Evolutionary conservation across 2,329 filamentous ascomycete species (phyloP).

Genomic region (Diaporthe citri): DNA sequence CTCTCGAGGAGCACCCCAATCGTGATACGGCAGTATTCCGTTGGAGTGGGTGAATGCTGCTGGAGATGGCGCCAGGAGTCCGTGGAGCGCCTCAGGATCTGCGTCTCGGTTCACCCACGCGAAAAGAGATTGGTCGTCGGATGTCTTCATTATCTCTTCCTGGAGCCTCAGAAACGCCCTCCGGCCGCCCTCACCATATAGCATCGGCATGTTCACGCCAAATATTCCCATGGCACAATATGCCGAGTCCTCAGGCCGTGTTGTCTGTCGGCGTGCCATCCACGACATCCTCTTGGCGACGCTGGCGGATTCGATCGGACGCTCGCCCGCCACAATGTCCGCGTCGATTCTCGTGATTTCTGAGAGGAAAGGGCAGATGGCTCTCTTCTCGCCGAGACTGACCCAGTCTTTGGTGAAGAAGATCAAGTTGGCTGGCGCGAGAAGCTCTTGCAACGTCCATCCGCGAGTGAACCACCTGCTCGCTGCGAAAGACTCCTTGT

Average conservation of each 20-base stretch:
- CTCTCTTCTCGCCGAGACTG: slow-evolving; percentile 25
- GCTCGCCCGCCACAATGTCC: slow-evolving; percentile 37
- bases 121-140: slow-evolving; percentile 28
- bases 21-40: slow-evolving; percentile 48
- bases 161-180: slow-evolving; percentile 22
- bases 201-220: not conserved
- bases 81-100: slow-evolving; percentile 46
- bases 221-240: slow-evolving; percentile 28
- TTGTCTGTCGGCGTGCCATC: slow-evolving; percentile 18
- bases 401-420: slow-evolving; percentile 42
- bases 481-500: slow-evolving; percentile 5
- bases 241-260: slow-evolving; percentile 17
- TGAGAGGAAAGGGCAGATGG: slow-evolving; percentile 14
- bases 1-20: slow-evolving; percentile 48
- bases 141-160: slow-evolving; percentile 29
- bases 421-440: slow-evolving; percentile 38
- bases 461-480: slow-evolving; percentile 35
- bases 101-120: slow-evolving; percentile 32
- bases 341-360: slow-evolving; percentile 24
- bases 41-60: slow-evolving; percentile 54
- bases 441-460: slow-evolving; percentile 40
- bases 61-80: slow-evolving; percentile 61
- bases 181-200: slow-evolving; percentile 29
- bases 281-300: slow-evolving; percentile 21
- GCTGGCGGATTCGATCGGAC: slow-evolving; percentile 9